A percentile compares a stretch with the other conserved stretches of the same genome.
phyloP scores from a whole-genome alignment of 768 basidiomycete species.

The Fomitopsis pulvina region DNA sequence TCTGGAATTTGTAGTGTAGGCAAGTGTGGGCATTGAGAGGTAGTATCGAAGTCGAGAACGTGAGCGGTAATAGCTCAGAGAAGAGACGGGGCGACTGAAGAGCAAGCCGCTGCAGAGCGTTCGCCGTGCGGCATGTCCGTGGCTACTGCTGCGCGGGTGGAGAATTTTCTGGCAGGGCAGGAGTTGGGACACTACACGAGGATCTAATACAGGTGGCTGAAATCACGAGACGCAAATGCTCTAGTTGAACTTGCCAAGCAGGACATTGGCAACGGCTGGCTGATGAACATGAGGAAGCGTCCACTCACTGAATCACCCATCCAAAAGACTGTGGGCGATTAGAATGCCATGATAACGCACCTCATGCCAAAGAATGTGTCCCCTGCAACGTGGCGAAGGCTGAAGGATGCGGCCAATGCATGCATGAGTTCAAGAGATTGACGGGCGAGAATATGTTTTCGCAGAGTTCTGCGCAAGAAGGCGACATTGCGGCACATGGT shows the following conservation, averaged over 20 bases:
- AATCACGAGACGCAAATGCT: background rate
- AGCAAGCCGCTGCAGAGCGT: background rate
- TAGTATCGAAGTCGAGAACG: background rate
- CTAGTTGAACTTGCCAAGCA: background rate
- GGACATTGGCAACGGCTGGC: background rate
- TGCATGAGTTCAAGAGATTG: too few species aligned
- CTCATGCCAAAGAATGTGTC: too few species aligned
- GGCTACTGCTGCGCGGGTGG: background rate
- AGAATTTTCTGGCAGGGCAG: background rate
- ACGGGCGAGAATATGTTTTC: too few species aligned
- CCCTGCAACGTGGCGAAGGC: too few species aligned
- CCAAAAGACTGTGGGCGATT: too few species aligned
- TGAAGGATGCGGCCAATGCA: too few species aligned
- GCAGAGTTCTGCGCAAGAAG: too few species aligned
- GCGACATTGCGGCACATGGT: too few species aligned
- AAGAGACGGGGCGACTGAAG: background rate
- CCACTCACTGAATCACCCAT: too few species aligned
- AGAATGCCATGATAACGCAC: too few species aligned
- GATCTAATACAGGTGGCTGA: conserved; percentile 8
- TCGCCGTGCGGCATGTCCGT: background rate
- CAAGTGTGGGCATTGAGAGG: background rate
- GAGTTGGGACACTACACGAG: conserved; percentile 7
- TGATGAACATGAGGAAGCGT: background rate
- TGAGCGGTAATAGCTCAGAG: background rate
- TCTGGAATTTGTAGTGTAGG: background rate